Percentiles rank a stretch among this genome's conserved stretches.
phyloP scores from a whole-genome alignment of 192 early-diverging fungal genomes.

The Fimicolochytrium jonesii region DNA sequence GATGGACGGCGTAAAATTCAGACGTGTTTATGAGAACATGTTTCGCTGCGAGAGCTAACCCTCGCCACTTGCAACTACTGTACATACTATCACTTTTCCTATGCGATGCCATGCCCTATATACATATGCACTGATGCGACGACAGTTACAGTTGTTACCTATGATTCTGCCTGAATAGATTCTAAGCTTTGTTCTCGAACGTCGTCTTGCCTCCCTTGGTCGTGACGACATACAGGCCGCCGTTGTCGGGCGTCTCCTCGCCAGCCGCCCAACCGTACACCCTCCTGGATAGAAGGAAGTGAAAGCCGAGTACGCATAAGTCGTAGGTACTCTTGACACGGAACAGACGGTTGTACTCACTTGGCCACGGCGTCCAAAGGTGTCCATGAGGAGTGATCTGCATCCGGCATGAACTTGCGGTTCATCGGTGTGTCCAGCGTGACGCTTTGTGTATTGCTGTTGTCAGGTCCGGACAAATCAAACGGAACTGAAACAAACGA shows the following conservation, averaged over 20 bases:
- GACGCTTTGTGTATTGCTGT: slow-evolving; percentile 30
- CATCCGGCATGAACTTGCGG: slow-evolving; percentile 77
- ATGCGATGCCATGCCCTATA: no score
- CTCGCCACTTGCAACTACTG: no score
- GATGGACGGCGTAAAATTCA: no score
- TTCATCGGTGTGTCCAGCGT: slow-evolving; percentile 91
- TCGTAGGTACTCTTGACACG: neutral
- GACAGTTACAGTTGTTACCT: no score
- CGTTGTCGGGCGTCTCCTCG: slow-evolving; percentile 41
- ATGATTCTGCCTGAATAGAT: no score
- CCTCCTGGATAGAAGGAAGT: slow-evolving; percentile 31
- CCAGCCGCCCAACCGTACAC: slow-evolving; percentile 58
- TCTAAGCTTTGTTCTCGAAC: no score
- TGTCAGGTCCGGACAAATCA: no score
- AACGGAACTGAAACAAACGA: neutral
- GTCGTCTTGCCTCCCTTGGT: slow-evolving; percentile 58
- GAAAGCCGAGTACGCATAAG: neutral
- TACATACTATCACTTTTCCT: no score
- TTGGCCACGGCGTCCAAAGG: slow-evolving; percentile 67
- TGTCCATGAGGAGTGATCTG: slow-evolving; percentile 83
- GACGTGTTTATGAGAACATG: no score
- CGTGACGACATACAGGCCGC: slow-evolving; percentile 58
- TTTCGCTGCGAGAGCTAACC: no score
- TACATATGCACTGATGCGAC: no score
- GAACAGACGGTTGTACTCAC: neutral